Evolutionary conservation across 352 stramenopile species (phyloP), one percentile per base, ranked within the genome.

Genomic region (Pythium sukuiense): DNA sequence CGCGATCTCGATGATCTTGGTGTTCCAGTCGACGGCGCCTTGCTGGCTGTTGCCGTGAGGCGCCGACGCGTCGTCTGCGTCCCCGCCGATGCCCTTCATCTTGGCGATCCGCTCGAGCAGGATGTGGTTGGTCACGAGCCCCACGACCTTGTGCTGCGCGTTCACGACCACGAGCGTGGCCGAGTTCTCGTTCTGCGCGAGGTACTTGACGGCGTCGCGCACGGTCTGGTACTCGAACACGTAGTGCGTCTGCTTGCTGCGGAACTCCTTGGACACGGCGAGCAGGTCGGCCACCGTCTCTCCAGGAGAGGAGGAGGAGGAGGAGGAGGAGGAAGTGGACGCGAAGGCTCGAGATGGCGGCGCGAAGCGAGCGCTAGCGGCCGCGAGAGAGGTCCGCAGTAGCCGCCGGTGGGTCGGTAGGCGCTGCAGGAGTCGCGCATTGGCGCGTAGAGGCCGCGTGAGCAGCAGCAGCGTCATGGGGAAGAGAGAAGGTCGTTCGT

Each of bases 151-250:
- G 35, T 90, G 73, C 27, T 82, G 61, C 0, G 71, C 68, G 62
- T 91, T 83, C 7, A 93, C 81, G 39, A 93, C 85, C 54, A 93
- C 83, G 35, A 93, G 77, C 61, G 83, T 87, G 13, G 80, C 79
- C 27, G 85, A 92, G 56, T 93, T 93, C 53, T 89, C 79, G 63
- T 93, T 89, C 59, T 82, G 72, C 18, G 79, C 79, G 8, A 93
- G 65, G 27, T 62, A 89, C 45, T 80, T 69, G 11, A 93, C 77
- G 12, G 85, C 85, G n/a, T 89, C 80, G n/a, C 72, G 67, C 27
- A 93, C 70, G 43, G 81, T 85, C 65, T 87, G 60, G 58, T 87
- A 67, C 50, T 90, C 70, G 43, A 78, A 72, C 50, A 93, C 88
- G 60, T 86, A 84, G 67, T 89, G 84, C 12, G 81, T 90, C 64